Base-by-base conservation (phyloP, 106 monocot species). In the Dioscorea dumetorum region DNA sequence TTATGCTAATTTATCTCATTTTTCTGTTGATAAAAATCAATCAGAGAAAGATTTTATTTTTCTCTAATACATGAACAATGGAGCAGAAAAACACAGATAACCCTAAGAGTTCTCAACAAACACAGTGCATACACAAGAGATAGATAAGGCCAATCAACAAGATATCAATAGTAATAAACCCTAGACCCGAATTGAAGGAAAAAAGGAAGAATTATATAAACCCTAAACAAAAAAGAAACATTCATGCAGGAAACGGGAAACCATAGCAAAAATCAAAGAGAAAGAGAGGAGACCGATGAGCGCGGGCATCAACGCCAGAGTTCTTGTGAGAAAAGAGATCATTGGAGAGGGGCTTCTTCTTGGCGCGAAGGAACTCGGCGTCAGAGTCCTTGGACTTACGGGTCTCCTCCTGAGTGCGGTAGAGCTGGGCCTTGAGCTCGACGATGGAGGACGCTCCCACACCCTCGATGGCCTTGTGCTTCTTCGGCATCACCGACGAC, bases 351-450 rank as follows among this genome's bases (percentile, higher is more conserved):
- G 67, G 50, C 75, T 73, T 80, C 74, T 73, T 72, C 78, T 67
- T 77, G 41, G 85, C 85, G 53, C 80, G 74, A 52, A 80, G 73
- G 72, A 80, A 74, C 17, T 88, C 81, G 0, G 69, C 67, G 50
- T 71, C 70, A 16, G 77, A 66, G 3, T 73, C 81, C 57, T 74
- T 77, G 75, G 79, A 66, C 64, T 82, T 84, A 32, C 87, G 87
- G 13, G 90, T 74, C 70, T 97, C 84, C 69, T 97, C 79, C 71
- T 97, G 95, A 20, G 91, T 76, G 51, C 82, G 83, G 74, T 97
- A 97, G 67, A 91, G 85, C 65, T 97, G 95, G n/a, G 95, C 95
- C 77, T 91, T 91, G 68, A 97, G 95, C 67, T 91, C 86, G 28
- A 97, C 66, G 64, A 97, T 97, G 64, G 95, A 97, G 50, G 88